Evolutionary conservation across 148 eudicot genomes (phyloP).

Genomic region (Vaccinium macrocarpon): DNA sequence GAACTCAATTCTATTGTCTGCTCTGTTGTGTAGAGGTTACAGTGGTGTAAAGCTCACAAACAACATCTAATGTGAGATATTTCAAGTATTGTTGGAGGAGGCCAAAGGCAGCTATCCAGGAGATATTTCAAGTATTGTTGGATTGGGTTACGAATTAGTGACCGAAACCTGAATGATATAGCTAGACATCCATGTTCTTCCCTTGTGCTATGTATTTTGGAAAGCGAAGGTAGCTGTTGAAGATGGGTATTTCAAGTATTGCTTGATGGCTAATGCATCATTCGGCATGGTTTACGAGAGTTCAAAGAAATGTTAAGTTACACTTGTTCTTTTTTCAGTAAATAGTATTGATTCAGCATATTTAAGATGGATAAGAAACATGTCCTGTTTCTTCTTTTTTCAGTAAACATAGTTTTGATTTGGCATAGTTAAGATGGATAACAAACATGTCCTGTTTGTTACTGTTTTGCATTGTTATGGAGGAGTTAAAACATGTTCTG

Average conservation of each 20-base stretch:
- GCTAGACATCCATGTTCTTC: not conserved
- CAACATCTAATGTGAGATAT: conserved; percentile 76
- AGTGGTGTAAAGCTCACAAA: conserved; percentile 67
- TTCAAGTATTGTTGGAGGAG: conserved; percentile 72
- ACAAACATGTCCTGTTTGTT: too few species aligned
- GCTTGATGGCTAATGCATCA: not conserved
- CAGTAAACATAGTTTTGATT: not conserved
- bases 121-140: conserved; percentile 30
- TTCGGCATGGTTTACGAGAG: not conserved
- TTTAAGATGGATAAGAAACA: not conserved
- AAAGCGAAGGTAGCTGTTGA: not conserved
- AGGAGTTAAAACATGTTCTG: too few species aligned
- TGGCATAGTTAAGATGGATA: not conserved
- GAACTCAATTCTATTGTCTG: not conserved
- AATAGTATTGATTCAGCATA: not conserved
- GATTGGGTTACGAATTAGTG: conserved; percentile 65
- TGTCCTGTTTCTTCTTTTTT: too few species aligned
- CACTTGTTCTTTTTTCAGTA: not conserved
- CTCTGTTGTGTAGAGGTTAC: conserved; percentile 57
- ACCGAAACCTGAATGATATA: conserved; percentile 11
- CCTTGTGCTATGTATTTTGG: not conserved
- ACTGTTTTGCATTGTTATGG: too few species aligned
- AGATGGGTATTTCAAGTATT: not conserved
- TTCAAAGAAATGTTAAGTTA: not conserved
- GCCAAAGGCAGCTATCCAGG: conserved; percentile 67